A percentile compares a stretch with the other conserved stretches of the same genome.
phyloP scores from a whole-genome alignment of 768 basidiomycete species.

The Kwoniella sp. region DNA sequence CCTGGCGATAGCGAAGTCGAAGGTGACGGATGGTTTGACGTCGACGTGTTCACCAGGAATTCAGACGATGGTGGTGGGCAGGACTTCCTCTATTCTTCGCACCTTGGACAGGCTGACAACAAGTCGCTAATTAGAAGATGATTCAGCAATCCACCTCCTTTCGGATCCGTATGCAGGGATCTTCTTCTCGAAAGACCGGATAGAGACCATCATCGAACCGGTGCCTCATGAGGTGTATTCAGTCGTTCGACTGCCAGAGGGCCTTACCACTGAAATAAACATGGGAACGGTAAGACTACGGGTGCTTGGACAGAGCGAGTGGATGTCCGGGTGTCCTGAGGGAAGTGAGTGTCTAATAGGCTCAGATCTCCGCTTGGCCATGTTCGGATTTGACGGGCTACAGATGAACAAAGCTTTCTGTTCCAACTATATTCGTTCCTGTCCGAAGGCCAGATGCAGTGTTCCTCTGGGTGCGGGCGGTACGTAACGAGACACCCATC shows the following conservation, averaged over 20 bases:
- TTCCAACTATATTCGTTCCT: constrained; percentile 78
- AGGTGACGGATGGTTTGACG: constrained; percentile 53
- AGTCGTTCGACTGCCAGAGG: constrained; percentile 52
- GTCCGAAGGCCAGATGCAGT: constrained; percentile 60
- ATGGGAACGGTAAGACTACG: constrained; percentile 4
- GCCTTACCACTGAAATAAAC: constrained; percentile 24
- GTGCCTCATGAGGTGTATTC: constrained; percentile 68
- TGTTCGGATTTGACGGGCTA: background rate
- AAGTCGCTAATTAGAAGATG: background rate
- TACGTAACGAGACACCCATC: constrained; percentile 61
- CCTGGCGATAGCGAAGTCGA: constrained; percentile 33
- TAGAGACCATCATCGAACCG: constrained; percentile 86
- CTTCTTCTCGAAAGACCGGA: constrained; percentile 91
- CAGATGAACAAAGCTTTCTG: constrained; percentile 74
- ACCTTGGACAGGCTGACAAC: background rate
- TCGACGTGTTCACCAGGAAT: constrained; percentile 47
- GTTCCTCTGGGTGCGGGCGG: constrained; percentile 71
- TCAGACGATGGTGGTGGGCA: no score
- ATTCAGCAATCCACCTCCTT: constrained; percentile 50
- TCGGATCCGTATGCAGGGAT: constrained; percentile 90
- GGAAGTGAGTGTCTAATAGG: constrained; percentile 53
- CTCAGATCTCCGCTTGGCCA: background rate
- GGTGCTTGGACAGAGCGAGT: constrained; percentile 83
- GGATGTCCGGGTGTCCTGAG: constrained; percentile 97
- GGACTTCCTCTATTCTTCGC: background rate